Evolutionary conservation across 345 rosid species (phyloP), one percentile per base, ranked within the genome.

Genomic region (Raphanus sativus): DNA sequence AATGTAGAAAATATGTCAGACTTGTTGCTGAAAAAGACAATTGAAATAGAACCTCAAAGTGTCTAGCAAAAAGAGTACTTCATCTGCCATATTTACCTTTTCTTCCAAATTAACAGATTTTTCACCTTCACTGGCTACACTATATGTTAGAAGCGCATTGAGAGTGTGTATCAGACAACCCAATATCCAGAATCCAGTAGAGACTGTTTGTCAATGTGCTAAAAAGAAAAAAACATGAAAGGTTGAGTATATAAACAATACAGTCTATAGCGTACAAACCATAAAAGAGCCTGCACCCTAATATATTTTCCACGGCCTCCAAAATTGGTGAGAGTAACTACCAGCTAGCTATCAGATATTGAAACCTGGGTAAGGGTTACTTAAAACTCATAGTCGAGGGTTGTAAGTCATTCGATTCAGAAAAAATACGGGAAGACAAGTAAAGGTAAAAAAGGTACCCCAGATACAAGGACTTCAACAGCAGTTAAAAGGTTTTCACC

Each of bases 101-200:
- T 69, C 87, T 77, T 85, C 87, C 38, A 52, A 71, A 55, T 62
- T 65, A 50, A 73, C 70, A 77, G 33, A 36, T 61, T 68, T 83
- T 73, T 78, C 83, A 65, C 63, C 38, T 73, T 77, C 74, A 77
- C 70, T 73, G n/a, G n/a, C n/a, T n/a, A n/a, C n/a, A n/a, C n/a
- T n/a, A n/a, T n/a, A n/a, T 76, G 84, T 77, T 77, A 90, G 75
- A 82, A 94, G 85, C 82, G 92, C 86, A 83, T 80, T 88, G 66
- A 94, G 82, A 73, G 87, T 68, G 50, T 89, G 95, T 86, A 91
- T 87, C 71, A 94, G 93, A 81, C 98, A 94, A 79, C 97, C 87
- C 12, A 94, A 85, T 84, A 94, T 90, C 79, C 98, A 88, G 98
- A 94, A 85, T 94, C 98, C 76, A 94, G 89, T 61, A 94, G 89